These are phyloP conservation scores for Paxillus involutus DNA, from an alignment of 768 basidiomycete genomes.

Conservation along the genomic window DNA sequence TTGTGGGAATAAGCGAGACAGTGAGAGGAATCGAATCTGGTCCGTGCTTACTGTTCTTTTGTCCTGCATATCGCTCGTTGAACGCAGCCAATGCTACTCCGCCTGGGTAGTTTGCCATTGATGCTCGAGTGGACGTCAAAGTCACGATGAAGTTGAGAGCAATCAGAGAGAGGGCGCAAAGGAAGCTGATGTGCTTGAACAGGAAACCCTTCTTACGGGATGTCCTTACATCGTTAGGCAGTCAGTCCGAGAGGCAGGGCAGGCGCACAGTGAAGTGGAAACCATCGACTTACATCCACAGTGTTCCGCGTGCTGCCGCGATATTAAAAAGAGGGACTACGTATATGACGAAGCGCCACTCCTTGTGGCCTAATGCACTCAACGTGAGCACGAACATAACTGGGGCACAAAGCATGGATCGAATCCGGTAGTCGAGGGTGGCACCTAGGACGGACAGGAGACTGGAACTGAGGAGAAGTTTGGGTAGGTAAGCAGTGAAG, in stretches of 20 bases:
- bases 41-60: conserved; percentile 28
- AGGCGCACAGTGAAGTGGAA: not conserved
- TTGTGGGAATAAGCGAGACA: conserved; percentile 2
- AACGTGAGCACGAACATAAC: conserved; percentile 58
- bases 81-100: conserved; percentile 68
- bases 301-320: conserved; percentile 66
- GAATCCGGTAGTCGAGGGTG: conserved; percentile 46
- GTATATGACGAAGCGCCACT: conserved; percentile 96
- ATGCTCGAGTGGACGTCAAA: conserved; percentile 52
- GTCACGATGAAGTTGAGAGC: conserved; percentile 54
- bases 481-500: conserved; percentile 68
- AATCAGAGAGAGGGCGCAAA: conserved; percentile 49
- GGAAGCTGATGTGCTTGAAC: conserved; percentile 44
- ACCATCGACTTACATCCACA: conserved; percentile 55
- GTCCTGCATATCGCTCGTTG: conserved; percentile 48
- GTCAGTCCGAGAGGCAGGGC: not conserved
- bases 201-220: conserved; percentile 48
- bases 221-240: conserved; percentile 33
- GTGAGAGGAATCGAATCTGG: not conserved
- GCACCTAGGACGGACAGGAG: conserved; percentile 61
- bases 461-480: conserved; percentile 64
- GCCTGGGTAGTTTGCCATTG: conserved; percentile 86
- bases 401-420: conserved; percentile 51
- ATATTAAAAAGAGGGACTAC: conserved; percentile 80
- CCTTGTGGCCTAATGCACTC: conserved; percentile 86